Percentiles rank a stretch among this genome's conserved stretches.
Conservation (phyloP, 257 asterid genomes). For the Jasminum sambac region DNA sequence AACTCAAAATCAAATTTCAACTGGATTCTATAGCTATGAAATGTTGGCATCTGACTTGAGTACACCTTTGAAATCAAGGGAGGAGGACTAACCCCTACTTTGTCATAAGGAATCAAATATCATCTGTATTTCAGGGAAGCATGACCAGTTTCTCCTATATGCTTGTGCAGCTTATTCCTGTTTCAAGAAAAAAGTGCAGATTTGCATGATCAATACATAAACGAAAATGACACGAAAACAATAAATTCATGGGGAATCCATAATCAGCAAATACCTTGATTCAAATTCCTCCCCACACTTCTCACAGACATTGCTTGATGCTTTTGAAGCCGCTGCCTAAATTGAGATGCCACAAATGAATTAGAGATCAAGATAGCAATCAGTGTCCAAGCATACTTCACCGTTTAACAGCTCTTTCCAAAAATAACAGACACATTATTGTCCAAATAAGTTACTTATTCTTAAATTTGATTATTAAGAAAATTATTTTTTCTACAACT, state of each 20-base stretch:
- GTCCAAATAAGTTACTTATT: neutral
- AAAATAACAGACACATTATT: too few relatives aligned
- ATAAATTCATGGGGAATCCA: neutral
- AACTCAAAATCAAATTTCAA: too few relatives aligned
- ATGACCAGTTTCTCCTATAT: conserved; percentile 81
- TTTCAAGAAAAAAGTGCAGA: conserved; percentile 4
- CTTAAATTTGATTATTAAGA: neutral
- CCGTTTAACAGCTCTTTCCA: too few relatives aligned
- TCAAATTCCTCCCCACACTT: conserved; percentile 81
- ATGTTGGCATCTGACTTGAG: conserved; percentile 3
- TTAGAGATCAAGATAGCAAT: conserved; percentile 15
- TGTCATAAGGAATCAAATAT: conserved; percentile 25
- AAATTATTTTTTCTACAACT: neutral
- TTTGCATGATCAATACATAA: conserved; percentile 11
- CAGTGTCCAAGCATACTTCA: neutral
- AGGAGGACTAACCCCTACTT: neutral
- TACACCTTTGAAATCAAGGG: neutral
- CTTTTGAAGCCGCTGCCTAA: conserved; percentile 49
- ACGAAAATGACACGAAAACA: conserved; percentile 3
- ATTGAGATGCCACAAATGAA: conserved; percentile 13
- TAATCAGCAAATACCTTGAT: conserved; percentile 49
- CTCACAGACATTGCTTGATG: conserved; percentile 57
- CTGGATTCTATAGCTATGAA: neutral
- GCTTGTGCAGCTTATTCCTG: conserved; percentile 83
- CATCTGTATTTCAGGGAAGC: conserved; percentile 62